Percentiles rank a stretch among this genome's conserved stretches.
These are phyloP conservation scores for Pelargonium nanum DNA, from an alignment of 345 rosid genomes.

Conservation along the genomic window DNA sequence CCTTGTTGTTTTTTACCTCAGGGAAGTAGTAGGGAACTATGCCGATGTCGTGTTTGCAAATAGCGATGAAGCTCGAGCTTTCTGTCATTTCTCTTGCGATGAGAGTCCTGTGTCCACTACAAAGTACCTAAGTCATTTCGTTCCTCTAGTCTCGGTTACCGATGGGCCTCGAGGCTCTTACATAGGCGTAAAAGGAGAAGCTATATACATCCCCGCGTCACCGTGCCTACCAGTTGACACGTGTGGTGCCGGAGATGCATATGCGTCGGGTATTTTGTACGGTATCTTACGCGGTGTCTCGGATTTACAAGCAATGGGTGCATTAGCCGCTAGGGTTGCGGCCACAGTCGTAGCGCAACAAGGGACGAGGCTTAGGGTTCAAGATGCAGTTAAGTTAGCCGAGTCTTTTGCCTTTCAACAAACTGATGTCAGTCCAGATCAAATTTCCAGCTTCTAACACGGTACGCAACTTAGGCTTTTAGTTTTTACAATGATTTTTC, in stretches of 20 bases:
- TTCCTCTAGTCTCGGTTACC: conserved; percentile 76
- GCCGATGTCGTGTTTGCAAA: conserved; percentile 78
- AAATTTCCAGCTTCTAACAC: conserved; percentile 44
- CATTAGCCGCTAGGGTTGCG: conserved; percentile 77
- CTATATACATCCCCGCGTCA: conserved; percentile 73
- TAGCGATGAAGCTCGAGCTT: conserved; percentile 78
- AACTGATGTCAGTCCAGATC: conserved; percentile 60
- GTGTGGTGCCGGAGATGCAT: conserved; percentile 93
- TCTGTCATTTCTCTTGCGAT: conserved; percentile 59
- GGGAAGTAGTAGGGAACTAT: conserved; percentile 80
- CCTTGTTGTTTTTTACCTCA: conserved; percentile 23
- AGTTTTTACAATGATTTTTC: not conserved
- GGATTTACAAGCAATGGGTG: conserved; percentile 70
- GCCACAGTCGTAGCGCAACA: conserved; percentile 87
- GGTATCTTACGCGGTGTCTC: conserved; percentile 63
- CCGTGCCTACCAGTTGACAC: conserved; percentile 77
- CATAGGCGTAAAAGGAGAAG: conserved; percentile 93
- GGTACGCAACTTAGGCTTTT: not conserved
- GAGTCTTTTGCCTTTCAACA: conserved; percentile 43
- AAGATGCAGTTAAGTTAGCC: conserved; percentile 55
- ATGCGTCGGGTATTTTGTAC: conserved; percentile 82
- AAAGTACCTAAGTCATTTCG: conserved; percentile 81
- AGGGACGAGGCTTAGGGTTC: conserved; percentile 80
- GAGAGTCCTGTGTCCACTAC: conserved; percentile 73
- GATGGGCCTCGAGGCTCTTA: conserved; percentile 86